Conservation (phyloP, 805 yeast species). For the Kodamaea sagamina region DNA sequence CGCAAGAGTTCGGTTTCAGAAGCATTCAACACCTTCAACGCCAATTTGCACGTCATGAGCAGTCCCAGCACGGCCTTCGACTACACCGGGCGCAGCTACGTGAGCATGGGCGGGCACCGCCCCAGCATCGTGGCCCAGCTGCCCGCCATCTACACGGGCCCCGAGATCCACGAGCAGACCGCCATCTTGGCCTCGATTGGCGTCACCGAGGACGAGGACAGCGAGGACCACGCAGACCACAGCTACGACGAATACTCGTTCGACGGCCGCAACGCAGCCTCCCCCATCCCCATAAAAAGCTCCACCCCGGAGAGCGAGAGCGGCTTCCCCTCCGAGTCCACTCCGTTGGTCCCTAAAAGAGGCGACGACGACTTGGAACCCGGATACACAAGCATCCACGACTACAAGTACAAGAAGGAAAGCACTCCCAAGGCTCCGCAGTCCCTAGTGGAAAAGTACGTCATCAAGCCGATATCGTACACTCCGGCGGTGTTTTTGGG, state of each 20-base stretch:
- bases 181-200: slow-evolving; percentile 60
- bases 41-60: slow-evolving; percentile 14
- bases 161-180: slow-evolving; percentile 56
- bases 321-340: slow-evolving; percentile 7
- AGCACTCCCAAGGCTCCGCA: neutral
- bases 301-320: neutral
- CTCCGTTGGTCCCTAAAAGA: slow-evolving; percentile 18
- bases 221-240: neutral
- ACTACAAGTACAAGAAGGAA: neutral
- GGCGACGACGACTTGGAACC: slow-evolving; percentile 16
- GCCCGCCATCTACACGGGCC: slow-evolving; percentile 51
- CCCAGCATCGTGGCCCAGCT: slow-evolving; percentile 30
- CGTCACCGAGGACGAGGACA: slow-evolving; percentile 38
- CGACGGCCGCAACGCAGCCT: slow-evolving; percentile 8
- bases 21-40: slow-evolving; percentile 17
- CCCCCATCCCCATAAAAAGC: slow-evolving; percentile 15
- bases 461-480: slow-evolving; percentile 45
- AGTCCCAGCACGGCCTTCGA: slow-evolving; percentile 27
- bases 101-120: slow-evolving; percentile 31
- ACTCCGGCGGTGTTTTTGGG: slow-evolving; percentile 88
- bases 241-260: slow-evolving; percentile 9
- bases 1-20: slow-evolving; percentile 18
- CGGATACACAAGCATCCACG: slow-evolving; percentile 7
- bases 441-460: slow-evolving; percentile 13
- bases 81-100: slow-evolving; percentile 43